Percentiles rank a stretch among this genome's conserved stretches.
These are phyloP conservation scores for Phyllosticta citribraziliensis DNA, from an alignment of 2,329 filamentous ascomycete genomes.

Conservation along the genomic window DNA sequence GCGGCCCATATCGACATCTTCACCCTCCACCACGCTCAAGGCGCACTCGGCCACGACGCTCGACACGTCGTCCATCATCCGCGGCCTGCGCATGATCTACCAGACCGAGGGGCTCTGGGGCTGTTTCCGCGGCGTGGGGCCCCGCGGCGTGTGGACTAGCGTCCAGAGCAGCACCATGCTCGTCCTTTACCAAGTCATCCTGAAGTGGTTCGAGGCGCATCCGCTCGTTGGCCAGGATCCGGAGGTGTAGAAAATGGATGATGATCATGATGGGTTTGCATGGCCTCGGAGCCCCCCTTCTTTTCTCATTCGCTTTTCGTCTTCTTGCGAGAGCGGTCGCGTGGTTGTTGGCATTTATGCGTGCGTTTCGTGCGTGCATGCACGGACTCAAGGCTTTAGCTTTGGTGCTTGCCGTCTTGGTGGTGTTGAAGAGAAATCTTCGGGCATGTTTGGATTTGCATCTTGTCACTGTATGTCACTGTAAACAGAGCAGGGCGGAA, in stretches of 20 bases:
- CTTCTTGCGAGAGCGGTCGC: not conserved
- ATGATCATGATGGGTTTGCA: not conserved
- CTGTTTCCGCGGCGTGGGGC: constrained; percentile 91
- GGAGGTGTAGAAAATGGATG: not conserved
- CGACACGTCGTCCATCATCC: constrained; percentile 81
- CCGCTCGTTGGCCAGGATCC: constrained; percentile 22
- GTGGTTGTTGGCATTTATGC: not conserved
- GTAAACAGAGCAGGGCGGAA: not conserved
- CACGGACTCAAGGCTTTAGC: not conserved
- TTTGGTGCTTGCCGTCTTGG: not conserved
- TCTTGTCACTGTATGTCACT: not conserved
- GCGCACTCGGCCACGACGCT: constrained; percentile 70
- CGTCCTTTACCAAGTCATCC: constrained; percentile 81
- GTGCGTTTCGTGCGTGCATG: not conserved
- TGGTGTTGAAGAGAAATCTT: not conserved
- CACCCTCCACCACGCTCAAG: constrained; percentile 72
- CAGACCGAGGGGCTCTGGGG: constrained; percentile 77
- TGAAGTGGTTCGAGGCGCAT: constrained; percentile 63
- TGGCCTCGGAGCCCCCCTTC: not conserved
- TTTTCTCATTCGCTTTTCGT: not conserved
- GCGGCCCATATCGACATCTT: constrained; percentile 78
- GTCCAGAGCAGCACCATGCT: constrained; percentile 96
- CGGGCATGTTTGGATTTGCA: not conserved
- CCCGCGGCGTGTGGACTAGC: constrained; percentile 90
- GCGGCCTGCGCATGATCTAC: constrained; percentile 79